Base-by-base conservation (phyloP, 2,329 filamentous ascomycete genomes). In the Conoideocrella luteorostrata region DNA sequence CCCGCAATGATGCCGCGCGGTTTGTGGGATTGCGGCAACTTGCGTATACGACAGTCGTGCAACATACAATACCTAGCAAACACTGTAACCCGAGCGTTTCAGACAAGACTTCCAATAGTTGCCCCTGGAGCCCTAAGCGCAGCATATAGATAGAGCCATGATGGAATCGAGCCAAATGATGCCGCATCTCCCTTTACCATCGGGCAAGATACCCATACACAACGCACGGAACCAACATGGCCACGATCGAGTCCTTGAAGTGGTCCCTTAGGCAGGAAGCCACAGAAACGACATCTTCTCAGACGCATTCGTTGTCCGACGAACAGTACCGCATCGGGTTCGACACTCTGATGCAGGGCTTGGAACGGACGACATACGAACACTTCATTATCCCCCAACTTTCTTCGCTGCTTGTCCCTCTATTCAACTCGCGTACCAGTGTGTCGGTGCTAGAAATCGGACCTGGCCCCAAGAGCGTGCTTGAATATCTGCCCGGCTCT, bases 371-470 rank as follows among this genome's bases (percentile, higher is more conserved):
- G 7, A 15, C n/a, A 15, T 38, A 38, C 36, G 22, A 24, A 1
- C 7, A 21, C 12, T 38, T 38, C 36, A 38, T 38, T 5, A 17
- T 26, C 5, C 36, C 36, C 4, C n/a, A 24, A 15, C 36, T 38
- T 5, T 24, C 36, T 5, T 4, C 3, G 12, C 36, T 38, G 4
- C n/a, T 38, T 3, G 9, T 10, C n/a, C 51, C 65, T 43, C 60
- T 76, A 26, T 56, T 72, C 50, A 52, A 60, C 28, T 69, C 69
- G 5, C 65, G 63, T 23, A 39, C 5, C 21, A 37, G 52, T 11
- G 58, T 82, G 47, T 80, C 77, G 4, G 68, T 72, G 13, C 64
- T 83, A 5, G 80, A 83, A 51, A 73, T 82, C 39, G 76, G 77
- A 49, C 75, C 80, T 0, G 79, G 79, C 7, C 70, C 74, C 0